Conservation (phyloP, 768 basidiomycete species). For the Agrocybe chaxingu region DNA sequence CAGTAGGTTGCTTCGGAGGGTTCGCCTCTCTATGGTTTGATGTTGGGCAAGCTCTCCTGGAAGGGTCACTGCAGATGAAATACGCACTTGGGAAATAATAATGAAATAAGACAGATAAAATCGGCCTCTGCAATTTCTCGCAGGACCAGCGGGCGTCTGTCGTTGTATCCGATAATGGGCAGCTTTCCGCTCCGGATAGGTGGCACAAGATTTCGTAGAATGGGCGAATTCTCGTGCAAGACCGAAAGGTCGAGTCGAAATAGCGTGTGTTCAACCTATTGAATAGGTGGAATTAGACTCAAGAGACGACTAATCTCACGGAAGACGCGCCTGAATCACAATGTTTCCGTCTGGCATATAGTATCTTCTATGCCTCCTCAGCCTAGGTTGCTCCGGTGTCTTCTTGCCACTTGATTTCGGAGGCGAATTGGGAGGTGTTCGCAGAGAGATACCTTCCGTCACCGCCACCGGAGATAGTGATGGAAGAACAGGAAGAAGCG, state of each 20-base stretch:
- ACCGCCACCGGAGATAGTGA: not conserved
- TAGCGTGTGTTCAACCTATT: slow-evolving; percentile 49
- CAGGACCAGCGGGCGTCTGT: slow-evolving; percentile 36
- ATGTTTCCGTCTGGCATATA: slow-evolving; percentile 29
- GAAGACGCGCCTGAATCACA: slow-evolving; percentile 25
- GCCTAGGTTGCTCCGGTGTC: not conserved
- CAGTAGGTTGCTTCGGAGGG: slow-evolving; percentile 17
- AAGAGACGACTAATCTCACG: not conserved
- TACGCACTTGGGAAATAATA: slow-evolving; percentile 50
- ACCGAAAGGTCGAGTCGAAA: slow-evolving; percentile 49
- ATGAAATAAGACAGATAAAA: slow-evolving; percentile 51
- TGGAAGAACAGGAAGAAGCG: no score
- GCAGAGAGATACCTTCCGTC: not conserved
- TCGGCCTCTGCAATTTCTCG: slow-evolving; percentile 42
- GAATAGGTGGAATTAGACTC: not conserved
- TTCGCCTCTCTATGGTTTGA: slow-evolving; percentile 5
- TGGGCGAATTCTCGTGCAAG: slow-evolving; percentile 32
- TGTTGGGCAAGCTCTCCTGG: not conserved
- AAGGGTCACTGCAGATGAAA: not conserved
- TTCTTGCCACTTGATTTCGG: slow-evolving; percentile 1
- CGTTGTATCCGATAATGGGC: slow-evolving; percentile 21
- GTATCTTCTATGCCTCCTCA: slow-evolving; percentile 24
- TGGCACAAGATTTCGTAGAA: slow-evolving; percentile 31
- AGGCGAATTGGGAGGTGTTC: not conserved
- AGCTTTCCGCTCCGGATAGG: slow-evolving; percentile 21